Conservation (phyloP, 108 stramenopile genomes). For the Pseudonitzschia delicatissima region DNA sequence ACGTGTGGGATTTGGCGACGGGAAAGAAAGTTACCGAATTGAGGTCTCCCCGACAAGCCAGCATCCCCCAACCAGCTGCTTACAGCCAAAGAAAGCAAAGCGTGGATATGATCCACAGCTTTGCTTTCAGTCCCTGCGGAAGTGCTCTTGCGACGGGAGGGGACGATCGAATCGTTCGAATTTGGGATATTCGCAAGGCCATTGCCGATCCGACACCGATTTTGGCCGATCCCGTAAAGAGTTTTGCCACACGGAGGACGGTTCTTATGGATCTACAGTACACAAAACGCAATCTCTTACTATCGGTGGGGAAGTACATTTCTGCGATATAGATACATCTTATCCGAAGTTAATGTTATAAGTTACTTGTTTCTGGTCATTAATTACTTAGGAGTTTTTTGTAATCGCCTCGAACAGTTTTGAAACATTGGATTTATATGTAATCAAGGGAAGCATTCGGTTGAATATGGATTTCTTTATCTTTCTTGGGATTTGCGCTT, state of each 20-base stretch:
- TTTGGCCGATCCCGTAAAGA: conserved; percentile 26
- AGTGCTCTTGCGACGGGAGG: conserved; percentile 77
- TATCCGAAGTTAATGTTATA: too few relatives aligned
- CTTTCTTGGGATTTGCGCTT: too few relatives aligned
- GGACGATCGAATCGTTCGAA: conserved; percentile 71
- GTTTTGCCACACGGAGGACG: conserved; percentile 41
- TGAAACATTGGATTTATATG: too few relatives aligned
- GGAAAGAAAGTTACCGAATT: conserved; percentile 79
- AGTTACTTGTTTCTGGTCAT: neutral
- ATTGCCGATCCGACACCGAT: conserved; percentile 7
- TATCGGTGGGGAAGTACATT: conserved; percentile 77
- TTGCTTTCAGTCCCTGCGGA: conserved; percentile 78
- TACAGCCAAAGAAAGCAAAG: neutral
- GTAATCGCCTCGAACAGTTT: too few relatives aligned
- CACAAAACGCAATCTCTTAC: conserved; percentile 77
- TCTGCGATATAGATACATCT: conserved; percentile 14
- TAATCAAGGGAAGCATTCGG: too few relatives aligned
- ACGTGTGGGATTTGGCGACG: conserved; percentile 83
- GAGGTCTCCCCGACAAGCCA: neutral
- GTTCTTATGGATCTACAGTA: conserved; percentile 74
- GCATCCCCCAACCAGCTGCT: neutral
- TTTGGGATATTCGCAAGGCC: conserved; percentile 76
- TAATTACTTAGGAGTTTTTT: too few relatives aligned
- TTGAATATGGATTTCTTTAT: too few relatives aligned
- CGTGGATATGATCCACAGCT: conserved; percentile 49